These are phyloP conservation scores for Candida mattraensis DNA, from an alignment of 805 yeast genomes.

Conservation along the genomic window DNA sequence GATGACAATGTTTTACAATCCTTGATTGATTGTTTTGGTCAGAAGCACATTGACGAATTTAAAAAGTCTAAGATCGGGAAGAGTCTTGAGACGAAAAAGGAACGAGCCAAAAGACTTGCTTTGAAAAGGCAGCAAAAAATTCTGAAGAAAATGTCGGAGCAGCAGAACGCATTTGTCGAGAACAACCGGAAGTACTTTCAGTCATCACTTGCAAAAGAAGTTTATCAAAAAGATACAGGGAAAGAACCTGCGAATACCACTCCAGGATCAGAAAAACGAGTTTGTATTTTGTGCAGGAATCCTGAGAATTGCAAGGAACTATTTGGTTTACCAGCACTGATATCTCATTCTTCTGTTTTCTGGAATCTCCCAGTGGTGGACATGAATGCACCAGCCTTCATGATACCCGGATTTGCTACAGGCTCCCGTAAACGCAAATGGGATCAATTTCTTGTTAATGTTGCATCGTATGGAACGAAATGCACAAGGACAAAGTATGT, in stretches of 20 bases:
- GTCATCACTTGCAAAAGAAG: constrained; percentile 11
- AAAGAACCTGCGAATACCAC: too few species aligned
- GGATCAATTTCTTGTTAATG: constrained; percentile 27
- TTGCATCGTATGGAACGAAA: constrained; percentile 27
- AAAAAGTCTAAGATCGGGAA: constrained; percentile 45
- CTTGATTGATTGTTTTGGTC: constrained; percentile 58
- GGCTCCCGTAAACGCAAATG: constrained; percentile 14
- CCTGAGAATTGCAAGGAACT: constrained; percentile 43
- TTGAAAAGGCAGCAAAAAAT: constrained; percentile 61
- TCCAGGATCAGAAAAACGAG: constrained; percentile 26
- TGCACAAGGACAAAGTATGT: constrained; percentile 34
- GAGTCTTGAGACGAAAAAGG: constrained; percentile 52
- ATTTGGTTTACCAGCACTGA: constrained; percentile 60
- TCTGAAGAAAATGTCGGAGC: constrained; percentile 60
- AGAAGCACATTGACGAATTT: constrained; percentile 48
- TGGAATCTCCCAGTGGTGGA: constrained; percentile 45
- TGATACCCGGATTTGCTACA: constrained; percentile 22
- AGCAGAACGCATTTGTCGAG: constrained; percentile 43
- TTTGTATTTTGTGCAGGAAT: constrained; percentile 63
- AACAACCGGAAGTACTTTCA: constrained; percentile 35
- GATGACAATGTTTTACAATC: constrained; percentile 52
- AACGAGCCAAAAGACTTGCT: constrained; percentile 56
- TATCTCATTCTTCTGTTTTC: constrained; percentile 45
- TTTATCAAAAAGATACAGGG: constrained; percentile 20
- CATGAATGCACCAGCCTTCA: constrained; percentile 28